Evolutionary conservation across 2,329 filamentous ascomycete genomes (phyloP).

Genomic region (Trichoderma sp.): DNA sequence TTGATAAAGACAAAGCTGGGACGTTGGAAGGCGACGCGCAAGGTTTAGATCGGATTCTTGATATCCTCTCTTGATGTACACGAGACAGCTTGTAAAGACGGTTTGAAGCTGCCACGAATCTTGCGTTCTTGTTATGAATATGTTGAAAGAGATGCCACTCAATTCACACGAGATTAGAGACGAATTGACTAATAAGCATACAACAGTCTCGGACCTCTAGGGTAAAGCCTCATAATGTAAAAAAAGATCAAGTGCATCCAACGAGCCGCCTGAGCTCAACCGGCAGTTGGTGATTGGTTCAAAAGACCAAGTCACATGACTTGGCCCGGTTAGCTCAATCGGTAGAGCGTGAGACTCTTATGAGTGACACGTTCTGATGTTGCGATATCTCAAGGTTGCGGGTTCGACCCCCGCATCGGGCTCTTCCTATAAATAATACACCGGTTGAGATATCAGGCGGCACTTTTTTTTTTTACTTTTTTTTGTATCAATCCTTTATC

Average conservation of each 20-base stretch:
- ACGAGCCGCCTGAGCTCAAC: slow-evolving; percentile 4
- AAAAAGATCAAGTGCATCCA: background rate
- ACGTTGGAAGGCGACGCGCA: too few relatives aligned
- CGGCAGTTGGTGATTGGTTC: background rate
- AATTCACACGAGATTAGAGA: too few relatives aligned
- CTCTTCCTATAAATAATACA: slow-evolving; percentile 36
- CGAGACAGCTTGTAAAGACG: too few relatives aligned
- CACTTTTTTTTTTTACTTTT: background rate
- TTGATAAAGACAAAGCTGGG: too few relatives aligned
- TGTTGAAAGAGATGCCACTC: background rate
- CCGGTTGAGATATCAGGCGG: slow-evolving; percentile 3
- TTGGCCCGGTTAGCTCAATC: slow-evolving; percentile 42
- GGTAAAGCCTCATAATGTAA: background rate
- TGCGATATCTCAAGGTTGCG: slow-evolving; percentile 51
- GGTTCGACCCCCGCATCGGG: slow-evolving; percentile 51
- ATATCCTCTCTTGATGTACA: too few relatives aligned
- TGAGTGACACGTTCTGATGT: slow-evolving; percentile 17
- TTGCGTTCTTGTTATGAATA: background rate
- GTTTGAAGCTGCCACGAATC: too few relatives aligned
- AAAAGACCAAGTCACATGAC: background rate
- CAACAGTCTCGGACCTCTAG: too few relatives aligned
- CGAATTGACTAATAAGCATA: too few relatives aligned
- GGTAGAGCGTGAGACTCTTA: slow-evolving; percentile 72
- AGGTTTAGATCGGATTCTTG: too few relatives aligned
- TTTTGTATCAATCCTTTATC: too few relatives aligned